Evolutionary conservation across 257 asterid species (phyloP), one percentile per base, ranked within the genome.

Genomic region (Paraleonurus japonicus): DNA sequence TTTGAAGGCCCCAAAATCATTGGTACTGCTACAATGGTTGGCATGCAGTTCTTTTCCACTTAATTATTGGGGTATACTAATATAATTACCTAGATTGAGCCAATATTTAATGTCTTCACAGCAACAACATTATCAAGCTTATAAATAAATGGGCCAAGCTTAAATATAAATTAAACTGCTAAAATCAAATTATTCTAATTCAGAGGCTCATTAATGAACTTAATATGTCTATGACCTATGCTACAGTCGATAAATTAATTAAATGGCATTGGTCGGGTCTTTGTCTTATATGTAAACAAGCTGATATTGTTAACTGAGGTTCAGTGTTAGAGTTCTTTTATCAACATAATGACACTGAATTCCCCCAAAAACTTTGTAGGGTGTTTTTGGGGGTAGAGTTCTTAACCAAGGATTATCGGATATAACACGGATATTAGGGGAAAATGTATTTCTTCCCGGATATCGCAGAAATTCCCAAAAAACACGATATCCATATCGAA

Each of bases 41-140:
- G 67, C 62, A 62, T 17, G 57, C 12, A 19, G 27, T 61, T 27
- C 60, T 55, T 72, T 62, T 70, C 76, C 28, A 69, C 67, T 37
- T 50, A 5, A 22, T 20, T 51, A 27, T 47, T n/a, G 54, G 54
- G 54, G 9, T 5, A 47, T 47, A 47, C n/a, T 47, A 47, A n/a
- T 43, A 32, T 61, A 30, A 68, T 32, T 67, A n/a, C n/a, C n/a
- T n/a, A 30, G 66, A 58, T 60, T 75, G 61, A 71, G 66, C 41
- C 17, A 15, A 11, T 54, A 47, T 8, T 30, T 58, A 17, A 20
- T 23, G 66, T 58, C 17, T 45, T 66, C 48, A 17, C 50, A 33
- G 4, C 64, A 58, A 67, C 79, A 16, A 23, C 47, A 68, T 75
- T 48, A 62, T 67, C 79, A 67, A 32, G 70, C 74, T 22, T 13